Base-by-base conservation (phyloP, 257 asterid species). In the Nyctanthes arbortristis region DNA sequence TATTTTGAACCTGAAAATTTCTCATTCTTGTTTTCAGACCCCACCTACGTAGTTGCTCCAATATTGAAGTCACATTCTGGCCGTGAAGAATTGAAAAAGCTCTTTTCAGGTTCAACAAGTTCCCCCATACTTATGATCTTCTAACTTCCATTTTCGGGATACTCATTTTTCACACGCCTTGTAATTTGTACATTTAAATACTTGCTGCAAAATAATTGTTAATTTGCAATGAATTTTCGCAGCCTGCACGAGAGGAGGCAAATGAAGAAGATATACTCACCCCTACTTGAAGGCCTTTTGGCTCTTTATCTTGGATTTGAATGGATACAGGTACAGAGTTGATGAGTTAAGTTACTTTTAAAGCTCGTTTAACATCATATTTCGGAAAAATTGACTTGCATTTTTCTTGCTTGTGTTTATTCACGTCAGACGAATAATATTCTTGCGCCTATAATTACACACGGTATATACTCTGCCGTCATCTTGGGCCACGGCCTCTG, bases 291-390 rank as follows among this genome's bases (percentile, higher is more conserved):
- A 75, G 82, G 90, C 61, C 65, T 84, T 77, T 73, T 93, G 74
- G 99, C 87, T 22, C 97, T 93, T 34, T 93, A 93, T 79, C 97
- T 93, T 30, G 99, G 99, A 71, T 87, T 87, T 31, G 97, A 93
- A 79, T 93, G 97, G 97, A 91, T 87, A 62, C 99, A 89, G 91
- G 99, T 93, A 76, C 73, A 3, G 5, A 25, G 52, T 40, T 37
- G 28, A 4, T 7, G 28, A 45, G 55, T 45, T 45, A 12, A 35
- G 39, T 63, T 63, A 4, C 14, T 63, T 13, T 52, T 20, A 52
- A 11, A 18, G 28, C 3, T 43, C 27, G 18, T 16, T 32, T 16
- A 40, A 24, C 10, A 60, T 29, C 1, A 7, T 28, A 20, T 59
- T 1, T 28, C 22, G 1, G 16, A 16, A 59, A 28, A 32, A 31